Base-by-base conservation (phyloP, 768 basidiomycete genomes). In the Tylopilus balloui region DNA sequence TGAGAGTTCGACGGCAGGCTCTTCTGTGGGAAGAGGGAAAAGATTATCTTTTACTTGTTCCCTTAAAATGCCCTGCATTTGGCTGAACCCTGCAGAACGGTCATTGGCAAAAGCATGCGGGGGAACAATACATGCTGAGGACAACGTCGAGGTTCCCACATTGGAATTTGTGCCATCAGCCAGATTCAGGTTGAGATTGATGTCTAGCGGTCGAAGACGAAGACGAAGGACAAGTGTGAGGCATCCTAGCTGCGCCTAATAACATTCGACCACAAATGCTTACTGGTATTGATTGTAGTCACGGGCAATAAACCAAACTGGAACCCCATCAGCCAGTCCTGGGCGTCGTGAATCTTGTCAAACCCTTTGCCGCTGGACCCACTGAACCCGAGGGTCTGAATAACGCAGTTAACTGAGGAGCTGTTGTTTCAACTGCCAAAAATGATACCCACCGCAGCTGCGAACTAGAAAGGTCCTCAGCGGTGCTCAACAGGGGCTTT, bases 311-410 rank as follows among this genome's bases (percentile, higher is more conserved):
- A 15, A 35, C 54, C 44, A 47, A 53, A 59, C 38, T 47, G 57
- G 23, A 32, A 58, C 4, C 45, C 53, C 2, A 8, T 38, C 17
- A 67, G 19, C 66, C 67, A 67, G 9, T 45, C 40, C 34, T 59
- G 50, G 0, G 66, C 66, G 9, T 69, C 67, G 3, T 49, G 28
- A 2, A 67, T 37, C 6, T 47, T 66, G 31, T 67, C 65, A 15
- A 69, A 67, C 3, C 67, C 67, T 42, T 66, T 67, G 13, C 59
- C 63, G 9, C 67, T 69, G 15, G 57, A 51, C 23, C 66, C 67
- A 42, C 65, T 67, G n/a, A 67, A 25, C 12, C 66, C 65, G 20
- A 40, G 37, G 7, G 57, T 69, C 68, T 67, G 23, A 21, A 39
- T 35, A n/a, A 19, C 13, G 23, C 17, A 40, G 11, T 46, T 39